These are phyloP conservation scores for Saccharomycopsis fodiens DNA, from an alignment of 805 yeast species.

Conservation along the genomic window DNA sequence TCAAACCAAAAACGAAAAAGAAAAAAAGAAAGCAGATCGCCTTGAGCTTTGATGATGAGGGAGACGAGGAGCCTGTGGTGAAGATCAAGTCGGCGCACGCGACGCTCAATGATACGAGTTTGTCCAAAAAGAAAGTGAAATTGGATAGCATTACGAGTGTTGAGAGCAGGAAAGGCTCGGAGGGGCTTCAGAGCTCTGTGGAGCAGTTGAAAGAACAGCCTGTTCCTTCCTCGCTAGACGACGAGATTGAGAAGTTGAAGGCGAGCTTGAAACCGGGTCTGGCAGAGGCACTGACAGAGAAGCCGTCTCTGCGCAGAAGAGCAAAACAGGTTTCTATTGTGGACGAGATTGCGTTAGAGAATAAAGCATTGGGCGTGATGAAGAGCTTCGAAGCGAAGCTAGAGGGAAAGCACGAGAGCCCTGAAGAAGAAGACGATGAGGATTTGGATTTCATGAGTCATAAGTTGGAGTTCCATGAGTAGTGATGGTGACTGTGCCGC, in stretches of 20 bases:
- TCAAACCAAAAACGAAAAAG: slow-evolving; percentile 21
- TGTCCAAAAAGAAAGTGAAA: slow-evolving; percentile 21
- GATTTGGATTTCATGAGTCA: slow-evolving; percentile 13
- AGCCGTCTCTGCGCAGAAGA: background rate
- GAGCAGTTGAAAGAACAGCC: background rate
- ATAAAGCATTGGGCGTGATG: background rate
- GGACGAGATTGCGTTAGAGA: background rate
- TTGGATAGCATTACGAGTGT: background rate
- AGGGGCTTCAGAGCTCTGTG: too few species aligned
- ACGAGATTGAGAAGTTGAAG: background rate
- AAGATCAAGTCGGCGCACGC: slow-evolving; percentile 40
- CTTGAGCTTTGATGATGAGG: slow-evolving; percentile 17
- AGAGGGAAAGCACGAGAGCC: background rate
- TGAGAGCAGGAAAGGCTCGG: background rate
- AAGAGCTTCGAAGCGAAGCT: slow-evolving; percentile 3
- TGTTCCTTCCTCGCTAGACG: background rate
- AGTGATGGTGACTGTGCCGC: background rate
- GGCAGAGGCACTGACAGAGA: background rate
- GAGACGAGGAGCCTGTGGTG: slow-evolving; percentile 21
- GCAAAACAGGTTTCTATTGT: background rate
- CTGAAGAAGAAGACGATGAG: slow-evolving; percentile 2
- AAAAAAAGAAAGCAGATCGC: slow-evolving; percentile 18
- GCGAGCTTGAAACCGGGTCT: background rate
- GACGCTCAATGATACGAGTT: slow-evolving; percentile 25
- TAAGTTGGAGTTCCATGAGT: slow-evolving; percentile 4